phyloP scores from a whole-genome alignment of 2,329 filamentous ascomycete genomes.

The Beauveria rudraprayagi region DNA sequence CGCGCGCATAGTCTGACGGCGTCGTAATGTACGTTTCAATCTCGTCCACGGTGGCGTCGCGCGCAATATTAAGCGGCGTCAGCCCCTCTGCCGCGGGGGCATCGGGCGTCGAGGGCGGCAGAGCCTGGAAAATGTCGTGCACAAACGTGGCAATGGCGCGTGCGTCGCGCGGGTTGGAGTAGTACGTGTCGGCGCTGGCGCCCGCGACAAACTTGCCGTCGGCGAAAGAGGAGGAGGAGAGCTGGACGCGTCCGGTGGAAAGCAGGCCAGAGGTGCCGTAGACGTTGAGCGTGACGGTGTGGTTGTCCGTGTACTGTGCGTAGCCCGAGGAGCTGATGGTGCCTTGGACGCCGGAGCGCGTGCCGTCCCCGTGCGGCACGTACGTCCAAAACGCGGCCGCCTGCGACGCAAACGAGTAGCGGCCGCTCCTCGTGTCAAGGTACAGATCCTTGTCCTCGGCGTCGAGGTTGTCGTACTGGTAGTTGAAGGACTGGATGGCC shows the following conservation, averaged over 20 bases:
- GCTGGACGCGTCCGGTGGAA: constrained; percentile 37
- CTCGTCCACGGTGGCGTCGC: constrained; percentile 36
- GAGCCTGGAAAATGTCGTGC: constrained; percentile 37
- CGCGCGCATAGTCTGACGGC: constrained; percentile 36
- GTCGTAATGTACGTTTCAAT: constrained; percentile 44
- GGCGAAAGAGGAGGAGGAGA: constrained; percentile 17
- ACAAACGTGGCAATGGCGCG: constrained; percentile 42
- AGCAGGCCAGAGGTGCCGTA: constrained; percentile 48
- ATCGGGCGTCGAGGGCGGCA: constrained; percentile 21
- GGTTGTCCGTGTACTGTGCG: constrained; percentile 28
- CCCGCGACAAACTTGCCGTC: constrained; percentile 35
- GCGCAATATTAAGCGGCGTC: constrained; percentile 40
- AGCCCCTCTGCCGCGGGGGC: constrained; percentile 28
- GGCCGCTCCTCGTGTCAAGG: constrained; percentile 38
- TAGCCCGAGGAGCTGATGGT: constrained; percentile 43
- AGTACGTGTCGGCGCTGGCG: constrained; percentile 35
- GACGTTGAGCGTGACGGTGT: constrained; percentile 47
- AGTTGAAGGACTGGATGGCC: constrained; percentile 36
- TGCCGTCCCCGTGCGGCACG: constrained; percentile 33
- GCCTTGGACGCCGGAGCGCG: constrained; percentile 39
- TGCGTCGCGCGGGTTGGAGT: constrained; percentile 38
- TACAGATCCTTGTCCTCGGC: constrained; percentile 36
- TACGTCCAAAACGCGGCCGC: constrained; percentile 46
- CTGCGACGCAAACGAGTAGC: constrained; percentile 44
- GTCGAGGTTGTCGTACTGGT: constrained; percentile 37